These are phyloP conservation scores for Bisporella sp. DNA, from an alignment of 2,329 filamentous ascomycete genomes.

Conservation along the genomic window DNA sequence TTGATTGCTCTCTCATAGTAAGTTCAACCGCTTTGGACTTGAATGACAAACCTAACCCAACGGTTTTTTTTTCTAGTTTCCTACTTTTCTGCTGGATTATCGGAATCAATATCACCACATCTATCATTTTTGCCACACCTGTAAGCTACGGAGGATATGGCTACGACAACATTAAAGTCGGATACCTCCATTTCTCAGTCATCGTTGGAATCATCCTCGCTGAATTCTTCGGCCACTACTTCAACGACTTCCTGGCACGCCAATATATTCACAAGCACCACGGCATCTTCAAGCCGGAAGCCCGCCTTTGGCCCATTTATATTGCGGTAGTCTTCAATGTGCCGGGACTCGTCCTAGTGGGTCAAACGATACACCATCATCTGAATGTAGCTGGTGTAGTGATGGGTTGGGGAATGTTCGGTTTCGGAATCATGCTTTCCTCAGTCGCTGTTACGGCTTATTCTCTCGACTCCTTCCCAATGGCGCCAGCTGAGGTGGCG, in stretches of 20 bases:
- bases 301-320: constrained; percentile 3
- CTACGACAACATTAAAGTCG: background rate
- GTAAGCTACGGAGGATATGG: constrained; percentile 15
- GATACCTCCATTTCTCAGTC: constrained; percentile 22
- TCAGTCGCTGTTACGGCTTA: constrained; percentile 16
- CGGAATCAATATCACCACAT: constrained; percentile 21
- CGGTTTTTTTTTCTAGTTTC: constrained; percentile 3
- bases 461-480: constrained; percentile 16
- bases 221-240: constrained; percentile 22
- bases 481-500: constrained; percentile 13
- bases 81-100: constrained; percentile 17
- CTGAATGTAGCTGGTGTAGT: constrained; percentile 12
- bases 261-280: constrained; percentile 15
- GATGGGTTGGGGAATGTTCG: constrained; percentile 21
- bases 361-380: constrained; percentile 12
- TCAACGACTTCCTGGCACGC: constrained; percentile 24
- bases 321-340: constrained; percentile 13
- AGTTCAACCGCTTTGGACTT: too few species aligned
- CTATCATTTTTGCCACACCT: constrained; percentile 17
- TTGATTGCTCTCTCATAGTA: too few species aligned
- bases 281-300: constrained; percentile 6
- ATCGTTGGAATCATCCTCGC: constrained; percentile 19
- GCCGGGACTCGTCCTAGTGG: constrained; percentile 17
- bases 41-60: constrained; percentile 8
- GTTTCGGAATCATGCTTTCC: constrained; percentile 16